Conservation (phyloP, 2,329 filamentous ascomycete genomes). For the Xylariaceae sp. region DNA sequence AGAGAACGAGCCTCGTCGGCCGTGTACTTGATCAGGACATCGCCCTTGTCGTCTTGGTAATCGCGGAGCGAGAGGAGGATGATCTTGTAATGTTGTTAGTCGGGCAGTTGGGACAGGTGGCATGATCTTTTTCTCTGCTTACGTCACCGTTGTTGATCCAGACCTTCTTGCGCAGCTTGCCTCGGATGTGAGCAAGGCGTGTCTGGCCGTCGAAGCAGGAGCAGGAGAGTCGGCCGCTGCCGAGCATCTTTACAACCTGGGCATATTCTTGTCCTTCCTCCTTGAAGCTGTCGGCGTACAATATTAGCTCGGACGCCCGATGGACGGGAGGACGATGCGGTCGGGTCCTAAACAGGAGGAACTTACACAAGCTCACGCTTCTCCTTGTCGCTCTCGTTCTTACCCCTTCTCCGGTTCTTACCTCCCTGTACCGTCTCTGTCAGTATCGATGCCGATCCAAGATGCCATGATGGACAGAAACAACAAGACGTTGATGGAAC, state of each 20-base stretch:
- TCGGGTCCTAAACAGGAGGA: neutral
- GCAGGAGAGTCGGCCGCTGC: slow-evolving; percentile 88
- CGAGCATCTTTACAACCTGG: slow-evolving; percentile 91
- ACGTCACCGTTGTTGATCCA: slow-evolving; percentile 79
- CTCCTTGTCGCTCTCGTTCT: slow-evolving; percentile 99
- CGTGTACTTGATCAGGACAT: slow-evolving; percentile 91
- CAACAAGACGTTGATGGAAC: slow-evolving; percentile 2
- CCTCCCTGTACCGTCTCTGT: too few relatives aligned
- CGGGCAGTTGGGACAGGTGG: too few relatives aligned
- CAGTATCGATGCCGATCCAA: too few relatives aligned
- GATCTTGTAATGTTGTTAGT: slow-evolving; percentile 48
- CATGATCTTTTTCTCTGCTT: neutral
- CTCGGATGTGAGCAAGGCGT: slow-evolving; percentile 75
- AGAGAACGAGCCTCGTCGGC: slow-evolving; percentile 92
- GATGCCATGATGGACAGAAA: too few relatives aligned
- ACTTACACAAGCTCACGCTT: slow-evolving; percentile 80
- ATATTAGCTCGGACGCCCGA: neutral
- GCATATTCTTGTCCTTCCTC: slow-evolving; percentile 82
- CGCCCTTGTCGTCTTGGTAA: slow-evolving; percentile 90
- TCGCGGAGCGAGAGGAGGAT: slow-evolving; percentile 82
- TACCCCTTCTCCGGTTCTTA: slow-evolving; percentile 97
- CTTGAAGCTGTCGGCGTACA: slow-evolving; percentile 58
- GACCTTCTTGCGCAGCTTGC: slow-evolving; percentile 99
- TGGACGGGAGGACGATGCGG: neutral
- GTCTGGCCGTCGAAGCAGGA: slow-evolving; percentile 92